These are phyloP conservation scores for Collybia nuda DNA, from an alignment of 768 basidiomycete species.

Conservation along the genomic window DNA sequence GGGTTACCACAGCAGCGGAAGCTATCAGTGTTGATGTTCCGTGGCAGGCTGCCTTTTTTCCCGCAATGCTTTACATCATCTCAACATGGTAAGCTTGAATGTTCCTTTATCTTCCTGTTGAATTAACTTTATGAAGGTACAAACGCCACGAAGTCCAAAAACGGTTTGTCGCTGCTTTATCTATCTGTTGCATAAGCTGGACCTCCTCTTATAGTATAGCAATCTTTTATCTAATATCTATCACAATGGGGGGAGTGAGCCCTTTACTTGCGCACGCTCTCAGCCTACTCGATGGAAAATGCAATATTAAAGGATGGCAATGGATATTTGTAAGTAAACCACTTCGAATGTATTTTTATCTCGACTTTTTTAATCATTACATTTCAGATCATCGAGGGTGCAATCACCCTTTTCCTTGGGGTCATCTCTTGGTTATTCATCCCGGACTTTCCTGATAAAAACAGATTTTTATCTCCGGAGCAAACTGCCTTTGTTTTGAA, in stretches of 20 bases:
- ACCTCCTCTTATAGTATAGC: slow-evolving; percentile 27
- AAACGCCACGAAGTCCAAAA: slow-evolving; percentile 46
- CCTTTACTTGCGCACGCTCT: slow-evolving; percentile 44
- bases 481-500: slow-evolving; percentile 43
- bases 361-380: neutral
- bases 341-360: too few relatives aligned
- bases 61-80: slow-evolving; percentile 44
- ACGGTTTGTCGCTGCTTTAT: slow-evolving; percentile 23
- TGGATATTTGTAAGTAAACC: slow-evolving; percentile 45
- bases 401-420: slow-evolving; percentile 40
- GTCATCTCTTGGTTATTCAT: slow-evolving; percentile 40
- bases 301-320: slow-evolving; percentile 43
- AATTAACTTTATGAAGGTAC: slow-evolving; percentile 30
- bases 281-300: slow-evolving; percentile 37
- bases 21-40: neutral
- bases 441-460: slow-evolving; percentile 47
- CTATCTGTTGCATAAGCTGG: neutral
- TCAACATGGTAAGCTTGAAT: slow-evolving; percentile 36
- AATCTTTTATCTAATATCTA: slow-evolving; percentile 37
- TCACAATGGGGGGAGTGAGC: slow-evolving; percentile 39
- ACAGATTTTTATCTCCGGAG: slow-evolving; percentile 40
- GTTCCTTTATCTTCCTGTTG: slow-evolving; percentile 1
- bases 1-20: slow-evolving; percentile 2
- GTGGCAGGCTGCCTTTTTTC: slow-evolving; percentile 41
- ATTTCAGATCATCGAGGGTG: slow-evolving; percentile 45